Base-by-base conservation (phyloP, 805 yeast genomes). In the Sugiyamaella lignohabitans region DNA sequence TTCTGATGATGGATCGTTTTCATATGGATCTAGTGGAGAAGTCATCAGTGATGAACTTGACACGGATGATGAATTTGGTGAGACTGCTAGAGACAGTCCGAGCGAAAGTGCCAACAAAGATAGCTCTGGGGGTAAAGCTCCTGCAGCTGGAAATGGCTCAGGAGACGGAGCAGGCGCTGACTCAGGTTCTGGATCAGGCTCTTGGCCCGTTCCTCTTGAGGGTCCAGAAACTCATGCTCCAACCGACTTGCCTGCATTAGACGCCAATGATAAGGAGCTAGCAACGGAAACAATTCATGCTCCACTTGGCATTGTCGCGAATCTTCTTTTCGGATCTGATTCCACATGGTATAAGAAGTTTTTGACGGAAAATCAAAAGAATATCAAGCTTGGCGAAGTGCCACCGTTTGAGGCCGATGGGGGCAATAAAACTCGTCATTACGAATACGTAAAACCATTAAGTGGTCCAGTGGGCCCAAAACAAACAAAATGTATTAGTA, bases 391-490 rank as follows among this genome's bases (percentile, higher is more conserved):
- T 2, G 19, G 22, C 10, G 17, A 22, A 3, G 17, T 52, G 4
- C 48, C 51, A 6, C 41, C 34, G 3, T 58, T 62, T 43, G 48
- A 55, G 30, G 57, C 48, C 3, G 48, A 47, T n/a, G 44, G 47
- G 19, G 64, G 65, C 37, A 56, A 57, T 46, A 21, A 71, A 71
- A 62, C 67, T 2, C 62, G 71, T 4, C 47, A 57, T 29, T 89
- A 76, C 60, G 72, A 75, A 3, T 93, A 89, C 63, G 74, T 76
- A 42, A 86, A 86, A 63, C 87, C 83, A 0, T 71, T 93, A 47
- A 79, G 80, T 44, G 88, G 77, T 45, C 76, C 96, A 1, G 79
- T 93, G 32, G 98, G 98, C 0, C 98, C 98, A 10, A 88, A 87
- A 57, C 87, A 91, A 20, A 89, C 99, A 2, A 79, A 74, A 47